phyloP scores from a whole-genome alignment of 495 filamentous ascomycete genomes.

The Aspergillus carlsbadensis region DNA sequence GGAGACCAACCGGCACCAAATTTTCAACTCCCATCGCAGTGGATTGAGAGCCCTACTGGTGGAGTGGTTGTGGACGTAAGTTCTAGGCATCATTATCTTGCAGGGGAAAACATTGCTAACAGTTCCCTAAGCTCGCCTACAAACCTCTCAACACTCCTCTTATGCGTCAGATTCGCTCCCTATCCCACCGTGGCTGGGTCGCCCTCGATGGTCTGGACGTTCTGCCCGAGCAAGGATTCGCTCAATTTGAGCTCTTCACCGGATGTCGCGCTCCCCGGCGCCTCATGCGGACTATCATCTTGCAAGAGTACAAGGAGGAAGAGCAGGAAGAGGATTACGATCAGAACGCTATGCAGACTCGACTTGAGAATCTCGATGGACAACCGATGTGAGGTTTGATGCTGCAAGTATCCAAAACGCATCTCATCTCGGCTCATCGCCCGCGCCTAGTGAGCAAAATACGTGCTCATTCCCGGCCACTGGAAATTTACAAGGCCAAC shows the following conservation, averaged over 20 bases:
- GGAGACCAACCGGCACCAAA: slow-evolving; percentile 63
- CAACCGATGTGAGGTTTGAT: slow-evolving; percentile 30
- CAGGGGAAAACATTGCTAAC: neutral
- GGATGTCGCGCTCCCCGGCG: slow-evolving; percentile 70
- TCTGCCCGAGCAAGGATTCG: slow-evolving; percentile 75
- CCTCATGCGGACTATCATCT: slow-evolving; percentile 56
- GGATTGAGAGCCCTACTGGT: slow-evolving; percentile 74
- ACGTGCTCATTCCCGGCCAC: no score
- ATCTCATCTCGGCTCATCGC: no score
- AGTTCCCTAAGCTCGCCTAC: slow-evolving; percentile 58
- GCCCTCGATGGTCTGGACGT: slow-evolving; percentile 76
- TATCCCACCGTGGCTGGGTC: slow-evolving; percentile 65
- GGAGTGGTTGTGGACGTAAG: slow-evolving; percentile 73
- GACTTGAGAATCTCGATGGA: slow-evolving; percentile 39
- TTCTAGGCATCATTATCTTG: slow-evolving; percentile 8
- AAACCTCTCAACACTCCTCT: slow-evolving; percentile 70
- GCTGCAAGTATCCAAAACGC: no score
- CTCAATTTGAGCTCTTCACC: slow-evolving; percentile 79
- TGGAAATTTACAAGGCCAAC: no score
- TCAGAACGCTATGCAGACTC: slow-evolving; percentile 28
- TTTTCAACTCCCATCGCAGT: slow-evolving; percentile 67
- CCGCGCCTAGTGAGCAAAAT: no score
- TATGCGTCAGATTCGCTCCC: slow-evolving; percentile 57
- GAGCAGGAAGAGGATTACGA: slow-evolving; percentile 39
- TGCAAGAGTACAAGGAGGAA: slow-evolving; percentile 40